A percentile compares a stretch with the other conserved stretches of the same genome.
Evolutionary conservation across 2,329 filamentous ascomycete genomes (phyloP).

Genomic region (Aspergillus tanneri): DNA sequence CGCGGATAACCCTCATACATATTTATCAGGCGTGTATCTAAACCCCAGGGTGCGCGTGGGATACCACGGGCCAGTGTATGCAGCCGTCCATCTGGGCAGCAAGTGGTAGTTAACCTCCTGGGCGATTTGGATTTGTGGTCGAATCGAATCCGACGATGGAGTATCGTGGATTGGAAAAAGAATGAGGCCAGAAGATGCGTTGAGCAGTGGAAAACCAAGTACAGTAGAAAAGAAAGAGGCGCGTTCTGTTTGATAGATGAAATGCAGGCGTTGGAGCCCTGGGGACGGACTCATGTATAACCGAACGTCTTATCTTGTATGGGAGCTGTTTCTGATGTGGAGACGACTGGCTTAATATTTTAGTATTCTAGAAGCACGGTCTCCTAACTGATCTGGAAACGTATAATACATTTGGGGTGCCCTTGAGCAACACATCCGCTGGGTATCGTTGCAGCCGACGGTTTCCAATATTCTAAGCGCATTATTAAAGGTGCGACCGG

Average conservation of each 20-base stretch:
- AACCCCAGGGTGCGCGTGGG: constrained; percentile 69
- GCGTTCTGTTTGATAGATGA: constrained; percentile 58
- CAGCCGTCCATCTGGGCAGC: constrained; percentile 39
- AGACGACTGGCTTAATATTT: no score
- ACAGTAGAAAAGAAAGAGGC: constrained; percentile 41
- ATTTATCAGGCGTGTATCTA: constrained; percentile 58
- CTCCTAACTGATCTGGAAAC: constrained; percentile 49
- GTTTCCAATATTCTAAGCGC: constrained; percentile 65
- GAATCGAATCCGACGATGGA: constrained; percentile 4
- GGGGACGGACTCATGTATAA: constrained; percentile 11
- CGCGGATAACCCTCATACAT: constrained; percentile 61
- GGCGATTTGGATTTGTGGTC: not conserved
- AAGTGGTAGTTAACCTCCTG: not conserved
- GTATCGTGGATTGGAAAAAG: not conserved
- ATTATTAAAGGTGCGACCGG: constrained; percentile 64
- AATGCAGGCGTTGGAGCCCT: constrained; percentile 28
- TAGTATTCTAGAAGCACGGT: constrained; percentile 42
- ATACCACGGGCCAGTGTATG: constrained; percentile 58
- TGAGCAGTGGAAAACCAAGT: not conserved
- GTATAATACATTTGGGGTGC: constrained; percentile 57
- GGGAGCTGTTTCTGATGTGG: no score
- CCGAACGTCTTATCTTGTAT: not conserved
- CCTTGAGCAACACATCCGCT: constrained; percentile 58
- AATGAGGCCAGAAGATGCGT: not conserved
- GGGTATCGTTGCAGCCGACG: constrained; percentile 61